These are phyloP conservation scores for Ceriops tagal DNA, from an alignment of 345 rosid species.

Conservation along the genomic window DNA sequence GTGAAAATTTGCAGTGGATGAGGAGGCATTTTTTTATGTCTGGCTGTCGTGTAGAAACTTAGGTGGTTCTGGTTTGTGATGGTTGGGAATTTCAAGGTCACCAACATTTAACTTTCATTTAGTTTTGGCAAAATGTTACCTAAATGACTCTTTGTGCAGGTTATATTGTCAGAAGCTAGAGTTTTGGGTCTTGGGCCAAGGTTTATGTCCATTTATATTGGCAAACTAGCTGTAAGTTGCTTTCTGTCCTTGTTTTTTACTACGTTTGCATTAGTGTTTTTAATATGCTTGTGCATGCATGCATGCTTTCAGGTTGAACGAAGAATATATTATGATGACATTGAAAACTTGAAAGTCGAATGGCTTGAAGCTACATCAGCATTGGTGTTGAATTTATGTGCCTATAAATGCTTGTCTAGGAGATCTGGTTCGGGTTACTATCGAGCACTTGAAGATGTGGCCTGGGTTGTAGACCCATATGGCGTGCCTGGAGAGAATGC, in stretches of 20 bases:
- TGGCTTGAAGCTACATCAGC: constrained; percentile 85
- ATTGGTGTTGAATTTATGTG: constrained; percentile 49
- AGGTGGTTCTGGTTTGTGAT: neutral
- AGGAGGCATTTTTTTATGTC: no score
- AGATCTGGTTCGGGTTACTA: constrained; percentile 37
- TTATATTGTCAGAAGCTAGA: constrained; percentile 68
- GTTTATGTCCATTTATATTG: constrained; percentile 80
- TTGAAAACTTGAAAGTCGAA: constrained; percentile 67
- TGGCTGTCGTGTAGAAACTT: no score
- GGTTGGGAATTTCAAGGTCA: neutral
- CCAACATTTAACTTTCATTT: no score
- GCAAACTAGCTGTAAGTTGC: constrained; percentile 65
- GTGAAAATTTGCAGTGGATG: no score
- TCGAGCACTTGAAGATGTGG: constrained; percentile 54
- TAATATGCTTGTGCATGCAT: neutral
- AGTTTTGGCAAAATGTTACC: neutral
- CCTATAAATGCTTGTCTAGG: constrained; percentile 39
- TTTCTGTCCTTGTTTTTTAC: neutral
- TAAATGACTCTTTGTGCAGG: constrained; percentile 37
- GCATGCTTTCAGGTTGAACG: constrained; percentile 55
- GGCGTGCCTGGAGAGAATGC: constrained; percentile 6
- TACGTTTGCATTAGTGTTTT: neutral
- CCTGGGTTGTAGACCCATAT: constrained; percentile 49
- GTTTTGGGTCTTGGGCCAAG: constrained; percentile 79
- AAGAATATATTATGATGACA: constrained; percentile 72